Conservation (phyloP, 768 basidiomycete species). For the Lentinula lateritia region DNA sequence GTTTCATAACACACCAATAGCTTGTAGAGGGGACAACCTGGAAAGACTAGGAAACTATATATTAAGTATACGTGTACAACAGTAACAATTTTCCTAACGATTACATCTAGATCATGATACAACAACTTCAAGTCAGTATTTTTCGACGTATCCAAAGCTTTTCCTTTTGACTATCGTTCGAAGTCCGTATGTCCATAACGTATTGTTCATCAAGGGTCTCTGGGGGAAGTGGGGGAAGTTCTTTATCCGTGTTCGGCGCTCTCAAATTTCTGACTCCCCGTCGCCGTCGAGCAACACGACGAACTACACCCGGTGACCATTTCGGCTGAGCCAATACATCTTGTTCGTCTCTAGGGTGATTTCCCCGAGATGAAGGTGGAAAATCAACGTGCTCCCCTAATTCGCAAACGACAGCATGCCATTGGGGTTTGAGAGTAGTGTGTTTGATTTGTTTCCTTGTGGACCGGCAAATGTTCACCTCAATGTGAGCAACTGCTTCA, state of each 20-base stretch:
- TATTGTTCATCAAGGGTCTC: neutral
- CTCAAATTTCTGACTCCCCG: neutral
- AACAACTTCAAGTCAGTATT: neutral
- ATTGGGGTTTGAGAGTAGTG: neutral
- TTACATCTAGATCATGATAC: no score
- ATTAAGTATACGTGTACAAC: no score
- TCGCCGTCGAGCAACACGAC: neutral
- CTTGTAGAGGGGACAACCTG: no score
- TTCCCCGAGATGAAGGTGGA: neutral
- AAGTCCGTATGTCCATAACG: neutral
- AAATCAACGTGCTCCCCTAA: neutral
- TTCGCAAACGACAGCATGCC: neutral
- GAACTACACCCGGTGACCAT: neutral
- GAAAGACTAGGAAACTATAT: no score
- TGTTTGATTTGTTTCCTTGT: neutral
- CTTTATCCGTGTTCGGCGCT: neutral
- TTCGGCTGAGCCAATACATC: neutral
- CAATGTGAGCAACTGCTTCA: slow-evolving; percentile 5
- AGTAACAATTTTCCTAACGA: no score
- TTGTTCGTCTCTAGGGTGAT: neutral
- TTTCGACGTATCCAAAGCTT: slow-evolving; percentile 3
- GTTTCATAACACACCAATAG: no score
- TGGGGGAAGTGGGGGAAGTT: slow-evolving; percentile 1
- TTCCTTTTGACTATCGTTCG: neutral
- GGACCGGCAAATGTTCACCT: neutral